These are phyloP conservation scores for Penicillium sp. DNA, from an alignment of 2,329 filamentous ascomycete genomes.

Conservation along the genomic window DNA sequence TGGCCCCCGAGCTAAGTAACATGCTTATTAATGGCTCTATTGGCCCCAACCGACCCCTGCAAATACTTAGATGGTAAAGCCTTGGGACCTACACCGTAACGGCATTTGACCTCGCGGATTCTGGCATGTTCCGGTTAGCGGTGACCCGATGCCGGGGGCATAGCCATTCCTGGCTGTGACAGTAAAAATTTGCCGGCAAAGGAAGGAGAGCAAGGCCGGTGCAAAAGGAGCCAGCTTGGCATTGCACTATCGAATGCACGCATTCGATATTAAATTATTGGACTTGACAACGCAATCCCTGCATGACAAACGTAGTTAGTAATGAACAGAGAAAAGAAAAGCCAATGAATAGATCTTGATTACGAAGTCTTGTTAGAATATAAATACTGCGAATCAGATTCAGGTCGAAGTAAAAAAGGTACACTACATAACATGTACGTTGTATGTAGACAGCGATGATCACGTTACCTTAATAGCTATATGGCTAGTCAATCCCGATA, in stretches of 20 bases:
- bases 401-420: neutral
- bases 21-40: neutral
- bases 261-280: neutral
- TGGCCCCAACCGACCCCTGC: neutral
- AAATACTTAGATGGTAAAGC: neutral
- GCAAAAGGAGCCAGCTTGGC: neutral
- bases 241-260: slow-evolving; percentile 1
- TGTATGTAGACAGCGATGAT: neutral
- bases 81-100: neutral
- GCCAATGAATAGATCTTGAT: neutral
- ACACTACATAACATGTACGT: neutral
- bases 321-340: neutral
- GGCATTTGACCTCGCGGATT: neutral
- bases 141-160: neutral
- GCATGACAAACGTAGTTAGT: neutral
- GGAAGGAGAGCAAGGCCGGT: neutral
- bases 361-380: too few relatives aligned
- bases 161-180: neutral
- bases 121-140: neutral
- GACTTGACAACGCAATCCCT: too few relatives aligned
- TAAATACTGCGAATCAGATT: neutral
- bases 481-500: neutral
- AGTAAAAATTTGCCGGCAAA: neutral
- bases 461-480: neutral
- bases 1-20: neutral